Percentiles rank a stretch among this genome's conserved stretches.
phyloP scores from a whole-genome alignment of 2,329 filamentous ascomycete species.

The Pseudocercospora crystallina region DNA sequence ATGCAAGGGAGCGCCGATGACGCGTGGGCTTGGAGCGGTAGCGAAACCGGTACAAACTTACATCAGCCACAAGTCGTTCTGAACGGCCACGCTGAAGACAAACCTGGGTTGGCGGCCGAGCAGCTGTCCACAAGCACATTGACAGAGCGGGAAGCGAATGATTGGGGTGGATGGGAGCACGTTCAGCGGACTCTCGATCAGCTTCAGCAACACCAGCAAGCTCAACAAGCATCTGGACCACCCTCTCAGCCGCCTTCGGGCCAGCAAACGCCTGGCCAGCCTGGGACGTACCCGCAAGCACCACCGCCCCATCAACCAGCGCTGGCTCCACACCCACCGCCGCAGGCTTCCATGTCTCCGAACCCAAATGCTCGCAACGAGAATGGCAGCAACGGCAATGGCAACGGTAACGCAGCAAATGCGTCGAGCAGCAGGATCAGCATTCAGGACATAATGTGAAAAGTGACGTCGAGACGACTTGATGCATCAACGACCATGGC shows the following conservation, averaged over 20 bases:
- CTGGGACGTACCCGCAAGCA: conserved; percentile 14
- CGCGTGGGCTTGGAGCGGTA: conserved; percentile 74
- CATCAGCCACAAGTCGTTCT: conserved; percentile 18
- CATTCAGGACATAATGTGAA: conserved; percentile 40
- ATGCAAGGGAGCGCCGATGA: conserved; percentile 75
- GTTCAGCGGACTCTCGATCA: conserved; percentile 64
- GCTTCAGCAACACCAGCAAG: conserved; percentile 51
- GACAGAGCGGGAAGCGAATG: conserved; percentile 42
- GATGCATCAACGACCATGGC: too few species aligned
- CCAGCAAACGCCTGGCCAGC: conserved; percentile 6
- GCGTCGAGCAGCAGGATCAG: conserved; percentile 34
- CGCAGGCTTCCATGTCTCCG: conserved; percentile 18
- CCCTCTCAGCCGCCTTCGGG: conserved; percentile 17
- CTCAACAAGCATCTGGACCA: conserved; percentile 19
- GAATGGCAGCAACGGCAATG: conserved; percentile 9
- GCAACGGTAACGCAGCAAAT: conserved; percentile 11
- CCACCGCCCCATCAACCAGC: conserved; percentile 22
- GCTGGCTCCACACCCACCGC: conserved; percentile 18
- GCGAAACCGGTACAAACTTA: conserved; percentile 42
- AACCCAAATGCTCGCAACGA: conserved; percentile 18
- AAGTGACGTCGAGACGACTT: neutral
- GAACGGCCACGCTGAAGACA: conserved; percentile 20
- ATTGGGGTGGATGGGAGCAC: conserved; percentile 80
- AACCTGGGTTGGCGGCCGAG: conserved; percentile 19
- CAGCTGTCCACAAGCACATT: conserved; percentile 25